phyloP scores from a whole-genome alignment of 2,329 filamentous ascomycete genomes.

The Monosporascus sp. region DNA sequence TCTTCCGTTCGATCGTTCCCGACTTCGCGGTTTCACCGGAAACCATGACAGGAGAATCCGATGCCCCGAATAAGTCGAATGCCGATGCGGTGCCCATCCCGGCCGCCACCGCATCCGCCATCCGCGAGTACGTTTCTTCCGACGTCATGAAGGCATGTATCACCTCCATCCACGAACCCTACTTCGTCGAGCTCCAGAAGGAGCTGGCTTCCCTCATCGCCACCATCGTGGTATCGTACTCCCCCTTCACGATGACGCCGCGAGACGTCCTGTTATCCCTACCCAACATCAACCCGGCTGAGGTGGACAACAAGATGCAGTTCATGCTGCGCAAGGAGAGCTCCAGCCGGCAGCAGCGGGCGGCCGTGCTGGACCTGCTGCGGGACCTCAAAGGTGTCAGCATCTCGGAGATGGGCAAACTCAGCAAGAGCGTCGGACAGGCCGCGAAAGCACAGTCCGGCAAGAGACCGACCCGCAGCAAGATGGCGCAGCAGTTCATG shows the following conservation, averaged over 20 bases:
- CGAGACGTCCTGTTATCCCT: conserved; percentile 71
- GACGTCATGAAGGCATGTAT: conserved; percentile 89
- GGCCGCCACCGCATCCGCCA: conserved; percentile 53
- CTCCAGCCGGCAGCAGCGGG: conserved; percentile 71
- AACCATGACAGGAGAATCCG: conserved; percentile 1
- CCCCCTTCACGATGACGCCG: conserved; percentile 63
- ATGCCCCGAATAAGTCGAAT: conserved; percentile 10
- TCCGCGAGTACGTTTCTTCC: conserved; percentile 84
- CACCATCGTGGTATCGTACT: conserved; percentile 74
- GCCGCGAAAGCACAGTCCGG: conserved; percentile 14
- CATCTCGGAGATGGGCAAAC: conserved; percentile 87
- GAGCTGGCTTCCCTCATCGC: conserved; percentile 87
- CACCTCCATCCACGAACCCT: conserved; percentile 85
- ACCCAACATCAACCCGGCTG: conserved; percentile 65
- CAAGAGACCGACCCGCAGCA: conserved; percentile 45
- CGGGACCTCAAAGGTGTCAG: conserved; percentile 85
- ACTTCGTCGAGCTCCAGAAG: conserved; percentile 94
- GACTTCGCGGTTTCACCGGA: conserved; percentile 52
- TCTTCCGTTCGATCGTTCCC: conserved; percentile 80
- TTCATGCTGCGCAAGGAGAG: conserved; percentile 54
- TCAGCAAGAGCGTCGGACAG: conserved; percentile 50
- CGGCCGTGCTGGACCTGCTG: conserved; percentile 76
- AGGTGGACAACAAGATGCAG: conserved; percentile 60
- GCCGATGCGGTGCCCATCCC: conserved; percentile 42
- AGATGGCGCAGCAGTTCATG: conserved; percentile 64